Evolutionary conservation across 306 rosid genomes (phyloP), one percentile per base, ranked within the genome.

Genomic region (Rosa persica): DNA sequence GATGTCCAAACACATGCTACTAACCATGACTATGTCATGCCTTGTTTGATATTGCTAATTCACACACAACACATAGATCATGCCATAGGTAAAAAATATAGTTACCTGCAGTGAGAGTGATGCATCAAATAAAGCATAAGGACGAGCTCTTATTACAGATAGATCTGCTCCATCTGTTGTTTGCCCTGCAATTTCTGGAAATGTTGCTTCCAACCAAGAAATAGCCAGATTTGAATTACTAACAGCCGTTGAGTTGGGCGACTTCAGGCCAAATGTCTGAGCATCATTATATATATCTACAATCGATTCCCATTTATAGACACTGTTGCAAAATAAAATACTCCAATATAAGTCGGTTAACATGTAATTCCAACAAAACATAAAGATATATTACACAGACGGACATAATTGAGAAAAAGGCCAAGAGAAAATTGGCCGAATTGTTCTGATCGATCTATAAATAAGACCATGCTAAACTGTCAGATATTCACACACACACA

Each of bases 131-230:
- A 93, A 67, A 79, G 89, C 93, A 90, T 85, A 80, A 39, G 99
- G 90, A 75, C 85, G 93, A 82, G 98, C 89, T 79, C 82, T 86
- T 47, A 85, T 67, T 60, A 85, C 47, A 76, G 87, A 57, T 67
- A 82, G 74, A 66, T 78, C 85, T 65, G 83, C 89, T 81, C 85
- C 96, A 70, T 86, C 93, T 61, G 80, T 75, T 61, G 80, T 75
- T 75, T 79, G 86, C 76, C 81, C 78, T 51, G 79, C 84, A 76
- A 95, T 84, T 72, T 83, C 93, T 8, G 90, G 98, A 88, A 95
- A 93, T 69, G 92, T 88, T 80, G 92, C 90, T 83, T 95, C 99
- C 86, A 95, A 84, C 99, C 98, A 95, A 82, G 91, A 89, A 81
- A 93, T 91, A 74, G 98, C 98, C 83, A 91, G 57, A 79, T 81